These are phyloP conservation scores for Verticillium longisporum DNA, from an alignment of 2,329 filamentous ascomycete species.

Conservation along the genomic window DNA sequence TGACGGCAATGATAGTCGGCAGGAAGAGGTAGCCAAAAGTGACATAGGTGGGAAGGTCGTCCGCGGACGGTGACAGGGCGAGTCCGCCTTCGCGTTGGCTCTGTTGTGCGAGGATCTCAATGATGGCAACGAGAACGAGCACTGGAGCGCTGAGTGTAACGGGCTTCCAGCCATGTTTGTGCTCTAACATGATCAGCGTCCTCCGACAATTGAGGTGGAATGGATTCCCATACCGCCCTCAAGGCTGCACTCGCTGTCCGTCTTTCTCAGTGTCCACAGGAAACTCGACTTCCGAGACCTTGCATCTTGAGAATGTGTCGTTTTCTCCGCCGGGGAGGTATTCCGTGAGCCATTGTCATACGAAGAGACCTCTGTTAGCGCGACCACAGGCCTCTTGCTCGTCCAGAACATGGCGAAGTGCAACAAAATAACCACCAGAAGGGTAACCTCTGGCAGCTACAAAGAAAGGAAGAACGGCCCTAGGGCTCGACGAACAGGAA, in stretches of 20 bases:
- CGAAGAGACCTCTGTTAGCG: neutral
- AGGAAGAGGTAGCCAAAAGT: conserved; percentile 40
- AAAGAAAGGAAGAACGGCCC: neutral
- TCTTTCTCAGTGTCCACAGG: neutral
- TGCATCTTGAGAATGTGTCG: no score
- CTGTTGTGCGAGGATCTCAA: conserved; percentile 36
- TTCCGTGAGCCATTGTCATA: neutral
- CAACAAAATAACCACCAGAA: neutral
- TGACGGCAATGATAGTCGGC: conserved; percentile 45
- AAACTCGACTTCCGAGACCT: conserved; percentile 1
- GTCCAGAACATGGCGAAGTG: neutral
- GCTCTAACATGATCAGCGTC: neutral
- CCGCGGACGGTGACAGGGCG: conserved; percentile 13
- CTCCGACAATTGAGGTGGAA: neutral
- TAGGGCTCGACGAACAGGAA: neutral
- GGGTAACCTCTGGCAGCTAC: neutral
- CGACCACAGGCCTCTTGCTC: neutral
- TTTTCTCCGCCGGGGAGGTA: neutral
- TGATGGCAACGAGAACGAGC: conserved; percentile 19
- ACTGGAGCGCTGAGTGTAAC: no score
- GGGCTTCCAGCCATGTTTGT: conserved; percentile 23
- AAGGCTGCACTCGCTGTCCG: neutral
- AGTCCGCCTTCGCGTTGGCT: conserved; percentile 34
- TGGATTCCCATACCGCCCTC: neutral
- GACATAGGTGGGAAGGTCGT: conserved; percentile 25